Evolutionary conservation across 2,329 filamentous ascomycete species (phyloP).

Genomic region (Colletotrichum filicis): DNA sequence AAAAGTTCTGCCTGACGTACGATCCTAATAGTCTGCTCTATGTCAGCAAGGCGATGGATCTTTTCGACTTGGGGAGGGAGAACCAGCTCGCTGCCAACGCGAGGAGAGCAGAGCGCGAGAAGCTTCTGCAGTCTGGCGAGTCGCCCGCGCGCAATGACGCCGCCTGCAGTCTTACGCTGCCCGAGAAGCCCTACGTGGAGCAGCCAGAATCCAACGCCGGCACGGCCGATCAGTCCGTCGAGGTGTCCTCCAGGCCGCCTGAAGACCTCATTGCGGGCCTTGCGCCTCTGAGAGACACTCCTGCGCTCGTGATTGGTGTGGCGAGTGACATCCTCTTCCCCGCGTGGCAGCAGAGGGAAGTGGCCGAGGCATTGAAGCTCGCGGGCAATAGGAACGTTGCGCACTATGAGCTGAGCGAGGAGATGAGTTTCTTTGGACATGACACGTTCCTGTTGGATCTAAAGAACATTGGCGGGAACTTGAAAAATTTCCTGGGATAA

Average conservation of each 20-base stretch:
- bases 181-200: conserved; percentile 87
- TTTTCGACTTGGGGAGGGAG: conserved; percentile 87
- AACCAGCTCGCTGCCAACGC: conserved; percentile 72
- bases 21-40: conserved; percentile 96
- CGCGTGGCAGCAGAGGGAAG: conserved; percentile 96
- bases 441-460: conserved; percentile 96
- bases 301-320: conserved; percentile 90
- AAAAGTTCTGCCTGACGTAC: conserved; percentile 98
- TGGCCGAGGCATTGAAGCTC: conserved; percentile 83
- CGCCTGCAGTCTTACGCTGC: conserved; percentile 83
- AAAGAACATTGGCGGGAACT: conserved; percentile 87
- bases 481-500: conserved; percentile 81
- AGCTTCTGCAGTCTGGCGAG: conserved; percentile 63
- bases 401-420: conserved; percentile 92
- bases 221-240: conserved; percentile 42
- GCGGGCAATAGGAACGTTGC: conserved; percentile 84
- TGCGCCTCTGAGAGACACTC: conserved; percentile 76
- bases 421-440: conserved; percentile 94
- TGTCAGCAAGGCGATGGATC: conserved; percentile 98
- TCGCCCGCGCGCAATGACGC: conserved; percentile 51
- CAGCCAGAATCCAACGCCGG: conserved; percentile 66
- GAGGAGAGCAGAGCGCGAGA: conserved; percentile 70
- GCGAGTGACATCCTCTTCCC: conserved; percentile 97
- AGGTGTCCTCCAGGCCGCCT: conserved; percentile 67
- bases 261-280: conserved; percentile 84